A percentile compares a stretch with the other conserved stretches of the same genome.
These are phyloP conservation scores for Xylariaceae sp. DNA, from an alignment of 2,329 filamentous ascomycete species.

Conservation along the genomic window DNA sequence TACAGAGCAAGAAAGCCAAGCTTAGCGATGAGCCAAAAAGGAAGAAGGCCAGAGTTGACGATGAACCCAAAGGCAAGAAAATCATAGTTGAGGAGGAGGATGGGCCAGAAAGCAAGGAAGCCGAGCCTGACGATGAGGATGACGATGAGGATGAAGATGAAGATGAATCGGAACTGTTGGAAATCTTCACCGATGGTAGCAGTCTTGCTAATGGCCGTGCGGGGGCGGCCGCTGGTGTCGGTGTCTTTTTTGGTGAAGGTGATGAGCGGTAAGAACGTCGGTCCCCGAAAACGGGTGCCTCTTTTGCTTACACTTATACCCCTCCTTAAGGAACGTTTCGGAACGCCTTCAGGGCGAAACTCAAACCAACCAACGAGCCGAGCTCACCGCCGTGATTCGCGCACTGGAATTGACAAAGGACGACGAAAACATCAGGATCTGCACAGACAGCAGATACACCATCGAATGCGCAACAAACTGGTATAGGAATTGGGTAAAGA, in stretches of 20 bases:
- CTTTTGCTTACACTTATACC: slow-evolving; percentile 5
- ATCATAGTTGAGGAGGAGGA: neutral
- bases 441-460: slow-evolving; percentile 84
- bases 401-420: slow-evolving; percentile 70
- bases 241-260: slow-evolving; percentile 55
- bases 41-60: neutral
- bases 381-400: slow-evolving; percentile 80
- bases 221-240: slow-evolving; percentile 54
- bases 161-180: slow-evolving; percentile 33
- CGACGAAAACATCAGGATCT: slow-evolving; percentile 65
- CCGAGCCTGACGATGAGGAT: slow-evolving; percentile 1
- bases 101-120: neutral
- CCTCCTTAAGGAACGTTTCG: slow-evolving; percentile 53
- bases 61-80: neutral
- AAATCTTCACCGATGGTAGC: slow-evolving; percentile 60
- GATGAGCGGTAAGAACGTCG: slow-evolving; percentile 42
- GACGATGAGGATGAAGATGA: slow-evolving; percentile 15
- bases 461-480: slow-evolving; percentile 86
- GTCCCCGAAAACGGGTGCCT: slow-evolving; percentile 8
- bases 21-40: slow-evolving; percentile 12
- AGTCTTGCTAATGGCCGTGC: slow-evolving; percentile 51
- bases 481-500: slow-evolving; percentile 68
- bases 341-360: slow-evolving; percentile 66
- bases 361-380: slow-evolving; percentile 96
- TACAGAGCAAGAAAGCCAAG: slow-evolving; percentile 34